Evolutionary conservation across 306 rosid species (phyloP), one percentile per base, ranked within the genome.

Genomic region (Cicer chorassanicum): DNA sequence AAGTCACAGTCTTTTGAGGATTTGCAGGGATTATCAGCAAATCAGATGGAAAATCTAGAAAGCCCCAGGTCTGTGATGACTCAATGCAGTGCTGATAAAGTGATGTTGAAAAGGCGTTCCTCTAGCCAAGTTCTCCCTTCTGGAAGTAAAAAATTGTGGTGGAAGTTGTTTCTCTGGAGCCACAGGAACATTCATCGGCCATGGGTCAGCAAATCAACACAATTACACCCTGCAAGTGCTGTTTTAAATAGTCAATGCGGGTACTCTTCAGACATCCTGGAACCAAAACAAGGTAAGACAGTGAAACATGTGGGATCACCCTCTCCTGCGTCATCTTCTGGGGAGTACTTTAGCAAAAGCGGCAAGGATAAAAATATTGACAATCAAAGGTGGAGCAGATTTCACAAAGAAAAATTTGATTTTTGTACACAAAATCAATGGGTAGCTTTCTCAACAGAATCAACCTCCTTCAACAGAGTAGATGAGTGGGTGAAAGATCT

Each of bases 91-190:
- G 98, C 99, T 62, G 97, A 95, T 80, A 89, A 48, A 82, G 99
- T 95, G 73, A 90, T 95, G 92, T 78, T 90, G 79, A 89, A 82
- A 88, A 92, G 78, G 87, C 91, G 65, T 68, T 95, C 98, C 8
- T 95, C 97, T 8, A 92, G 99, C 83, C 99, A 95, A 85, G 90
- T 95, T 77, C 95, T 95, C 34, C 99, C 99, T 83, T 95, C 98
- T 14, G 82, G 96, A 73, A 90, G 97, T 43, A 88, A 86, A 80
- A 89, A 72, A 61, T 63, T 90, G 79, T 92, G 99, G 99, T 92
- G 99, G 99, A 89, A 92, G 82, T 71, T 95, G 87, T 90, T 95
- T 85, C 88, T 95, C 50, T 90, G 98, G 99, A 95, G 97, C 89
- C 98, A 92, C 82, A 86, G 97, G 80, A 95, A 95, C 74, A 70